These are phyloP conservation scores for Talaromyces wortmannii DNA, from an alignment of 495 filamentous ascomycete genomes.

Conservation along the genomic window DNA sequence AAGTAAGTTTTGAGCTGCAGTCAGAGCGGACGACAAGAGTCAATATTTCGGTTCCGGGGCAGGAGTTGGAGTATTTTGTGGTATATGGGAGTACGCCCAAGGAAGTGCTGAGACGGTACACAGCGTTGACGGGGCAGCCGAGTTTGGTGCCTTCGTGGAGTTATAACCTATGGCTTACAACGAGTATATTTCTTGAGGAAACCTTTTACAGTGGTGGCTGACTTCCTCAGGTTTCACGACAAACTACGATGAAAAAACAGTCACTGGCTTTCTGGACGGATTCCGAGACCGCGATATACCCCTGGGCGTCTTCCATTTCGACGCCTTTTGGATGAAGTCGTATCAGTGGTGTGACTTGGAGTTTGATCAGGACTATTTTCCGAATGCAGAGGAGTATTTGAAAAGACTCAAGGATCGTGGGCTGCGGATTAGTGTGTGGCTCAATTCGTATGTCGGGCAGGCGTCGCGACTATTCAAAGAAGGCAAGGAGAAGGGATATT, in stretches of 20 bases:
- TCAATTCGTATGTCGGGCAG: constrained; percentile 65
- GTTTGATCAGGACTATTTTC: constrained; percentile 62
- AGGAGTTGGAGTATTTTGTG: constrained; percentile 54
- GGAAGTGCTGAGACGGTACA: constrained; percentile 58
- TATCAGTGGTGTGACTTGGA: constrained; percentile 73
- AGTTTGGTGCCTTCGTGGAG: constrained; percentile 59
- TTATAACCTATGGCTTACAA: constrained; percentile 66
- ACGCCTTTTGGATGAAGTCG: constrained; percentile 59
- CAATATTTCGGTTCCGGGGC: constrained; percentile 55
- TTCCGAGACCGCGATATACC: constrained; percentile 60
- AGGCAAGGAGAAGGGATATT: constrained; percentile 59
- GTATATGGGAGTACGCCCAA: constrained; percentile 63
- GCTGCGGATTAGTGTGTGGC: constrained; percentile 64
- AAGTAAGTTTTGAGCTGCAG: constrained; percentile 58
- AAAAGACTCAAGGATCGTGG: constrained; percentile 54
- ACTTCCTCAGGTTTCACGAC: constrained; percentile 49
- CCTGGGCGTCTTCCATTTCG: constrained; percentile 65
- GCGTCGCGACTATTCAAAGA: constrained; percentile 57
- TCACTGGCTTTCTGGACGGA: constrained; percentile 58
- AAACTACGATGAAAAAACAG: constrained; percentile 60
- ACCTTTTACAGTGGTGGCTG: not conserved
- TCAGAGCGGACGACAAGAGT: constrained; percentile 60
- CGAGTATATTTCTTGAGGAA: constrained; percentile 15
- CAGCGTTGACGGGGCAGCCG: constrained; percentile 52
- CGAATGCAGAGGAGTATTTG: constrained; percentile 57